A percentile compares a stretch with the other conserved stretches of the same genome.
These are phyloP conservation scores for Talinum fruticosum DNA, from an alignment of 148 eudicot genomes.

Conservation along the genomic window DNA sequence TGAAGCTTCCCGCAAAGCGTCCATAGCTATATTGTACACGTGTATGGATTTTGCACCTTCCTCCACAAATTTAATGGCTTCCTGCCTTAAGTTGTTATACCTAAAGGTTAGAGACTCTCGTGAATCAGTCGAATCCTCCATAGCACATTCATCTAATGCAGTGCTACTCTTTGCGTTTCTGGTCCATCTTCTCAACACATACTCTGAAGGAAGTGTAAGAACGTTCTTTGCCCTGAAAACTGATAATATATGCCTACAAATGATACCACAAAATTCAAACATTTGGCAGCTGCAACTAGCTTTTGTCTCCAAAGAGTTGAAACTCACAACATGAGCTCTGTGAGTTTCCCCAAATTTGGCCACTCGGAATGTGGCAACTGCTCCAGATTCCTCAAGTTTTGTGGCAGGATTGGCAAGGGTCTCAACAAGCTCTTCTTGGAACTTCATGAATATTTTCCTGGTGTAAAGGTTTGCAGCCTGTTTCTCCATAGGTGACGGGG, in stretches of 20 bases:
- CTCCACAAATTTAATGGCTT: constrained; percentile 46
- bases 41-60: constrained; percentile 47
- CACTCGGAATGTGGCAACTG: constrained; percentile 29
- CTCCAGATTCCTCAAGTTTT: constrained; percentile 34
- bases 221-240: constrained; percentile 45
- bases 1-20: constrained; percentile 35
- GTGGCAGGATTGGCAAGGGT: constrained; percentile 40
- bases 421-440: constrained; percentile 47
- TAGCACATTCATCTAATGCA: constrained; percentile 22
- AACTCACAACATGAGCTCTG: constrained; percentile 37
- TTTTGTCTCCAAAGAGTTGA: constrained; percentile 26
- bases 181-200: constrained; percentile 44
- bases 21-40: constrained; percentile 42
- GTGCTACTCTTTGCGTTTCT: constrained; percentile 33
- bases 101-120: constrained; percentile 25
- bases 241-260: constrained; percentile 43
- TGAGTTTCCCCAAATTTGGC: constrained; percentile 42
- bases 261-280: constrained; percentile 46
- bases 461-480: constrained; percentile 43
- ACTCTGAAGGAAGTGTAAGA: constrained; percentile 37
- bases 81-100: constrained; percentile 33
- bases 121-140: constrained; percentile 18
- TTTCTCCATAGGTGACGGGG: constrained; percentile 53
- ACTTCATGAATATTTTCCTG: constrained; percentile 35
- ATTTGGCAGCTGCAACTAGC: constrained; percentile 44